Evolutionary conservation across 441 rosid species (phyloP), one percentile per base, ranked within the genome.

Genomic region (Arabidopsis hybrid): DNA sequence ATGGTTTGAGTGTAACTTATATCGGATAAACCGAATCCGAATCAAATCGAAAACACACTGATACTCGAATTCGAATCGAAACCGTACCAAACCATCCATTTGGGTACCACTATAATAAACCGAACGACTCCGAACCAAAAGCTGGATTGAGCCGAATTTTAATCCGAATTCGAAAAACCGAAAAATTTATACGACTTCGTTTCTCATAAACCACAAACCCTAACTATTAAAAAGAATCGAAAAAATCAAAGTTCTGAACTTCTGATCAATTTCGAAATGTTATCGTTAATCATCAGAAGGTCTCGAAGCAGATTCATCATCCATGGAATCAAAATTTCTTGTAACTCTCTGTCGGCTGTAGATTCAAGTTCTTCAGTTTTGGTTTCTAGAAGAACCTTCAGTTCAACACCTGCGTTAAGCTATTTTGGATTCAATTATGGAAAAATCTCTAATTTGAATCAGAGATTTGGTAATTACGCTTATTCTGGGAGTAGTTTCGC

Each of bases 271-370:
- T 49, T 49, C 53, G 31, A 47, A 72, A 71, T 87, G 92, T 77
- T 78, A 61, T 79, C 80, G 81, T 80, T 81, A 11, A 36, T 83
- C 21, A 72, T 79, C 67, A 85, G 64, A 71, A 75, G 81, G 66
- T 71, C 80, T 21, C 73, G 83, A 34, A 34, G 42, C 34, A 66
- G 75, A 61, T 77, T 73, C 2, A 31, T 43, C 70, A 60, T 21
- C 26, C 26, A 39, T 53, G 69, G 72, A 72, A 62, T 14, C 51
- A 57, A 66, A 50, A 21, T 50, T 58, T 50, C 50, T 49, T 50
- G 0, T 16, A 21, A 13, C 56, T 61, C 74, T 66, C 67, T 1
- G 55, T 29, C 38, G 26, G 60, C 49, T 68, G 57, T 9, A 49
- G 66, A 52, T 45, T 65, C 45, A 31, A 31, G 32, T 4, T 31